phyloP scores from a whole-genome alignment of 148 eudicot species.

The Chenopodium album region DNA sequence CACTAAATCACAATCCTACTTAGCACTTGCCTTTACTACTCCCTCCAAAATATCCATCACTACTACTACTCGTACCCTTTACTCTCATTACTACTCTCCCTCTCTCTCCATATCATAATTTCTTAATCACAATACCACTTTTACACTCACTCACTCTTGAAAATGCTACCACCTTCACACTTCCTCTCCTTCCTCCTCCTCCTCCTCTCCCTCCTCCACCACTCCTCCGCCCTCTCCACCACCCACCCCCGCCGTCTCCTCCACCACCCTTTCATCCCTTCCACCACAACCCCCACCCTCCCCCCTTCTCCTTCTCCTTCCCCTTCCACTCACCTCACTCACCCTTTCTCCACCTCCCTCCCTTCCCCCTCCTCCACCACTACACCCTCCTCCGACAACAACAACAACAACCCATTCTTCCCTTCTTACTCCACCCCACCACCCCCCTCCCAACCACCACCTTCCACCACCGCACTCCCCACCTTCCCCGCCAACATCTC shows the following conservation, averaged over 20 bases:
- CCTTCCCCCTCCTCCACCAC: conserved; percentile 37
- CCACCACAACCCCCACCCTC: background rate
- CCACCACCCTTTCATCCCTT: conserved; percentile 7
- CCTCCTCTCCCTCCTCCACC: background rate
- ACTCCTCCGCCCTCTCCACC: background rate
- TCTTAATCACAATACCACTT: background rate
- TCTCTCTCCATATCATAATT: background rate
- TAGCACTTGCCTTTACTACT: background rate
- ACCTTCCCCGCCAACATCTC: conserved; percentile 90
- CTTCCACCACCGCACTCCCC: conserved; percentile 32
- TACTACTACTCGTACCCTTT: too few relatives aligned
- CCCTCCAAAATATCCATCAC: background rate
- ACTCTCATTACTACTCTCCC: background rate
- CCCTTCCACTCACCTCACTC: conserved; percentile 10
- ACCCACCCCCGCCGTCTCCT: background rate
- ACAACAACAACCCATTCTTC: conserved; percentile 36
- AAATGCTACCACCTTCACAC: background rate
- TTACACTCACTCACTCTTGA: too few relatives aligned
- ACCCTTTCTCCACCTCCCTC: conserved; percentile 14
- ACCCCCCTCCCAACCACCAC: conserved; percentile 34
- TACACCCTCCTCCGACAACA: background rate
- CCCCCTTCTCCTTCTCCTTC: background rate
- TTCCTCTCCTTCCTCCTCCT: background rate
- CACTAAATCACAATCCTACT: too few relatives aligned
- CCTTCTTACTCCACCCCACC: conserved; percentile 45